A percentile compares a stretch with the other conserved stretches of the same genome.
Conservation (phyloP, 345 rosid species). For the Eutrema heterophyllum region DNA sequence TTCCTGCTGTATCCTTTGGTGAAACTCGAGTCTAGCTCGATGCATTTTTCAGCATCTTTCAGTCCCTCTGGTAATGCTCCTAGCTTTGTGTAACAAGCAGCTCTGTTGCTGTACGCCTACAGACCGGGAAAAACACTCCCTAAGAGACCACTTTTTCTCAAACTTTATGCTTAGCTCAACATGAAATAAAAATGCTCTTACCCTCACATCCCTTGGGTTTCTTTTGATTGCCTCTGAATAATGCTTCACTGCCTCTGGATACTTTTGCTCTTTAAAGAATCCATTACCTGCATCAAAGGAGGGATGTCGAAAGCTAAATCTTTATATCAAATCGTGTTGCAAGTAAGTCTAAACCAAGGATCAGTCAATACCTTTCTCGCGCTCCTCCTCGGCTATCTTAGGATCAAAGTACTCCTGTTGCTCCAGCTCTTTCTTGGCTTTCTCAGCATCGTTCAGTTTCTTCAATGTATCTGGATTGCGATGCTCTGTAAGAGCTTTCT, state of each 20-base stretch:
- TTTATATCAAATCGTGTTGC: not conserved
- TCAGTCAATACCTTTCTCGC: slow-evolving; percentile 72
- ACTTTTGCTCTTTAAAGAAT: slow-evolving; percentile 79
- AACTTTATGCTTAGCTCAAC: not conserved
- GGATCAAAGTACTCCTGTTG: slow-evolving; percentile 94
- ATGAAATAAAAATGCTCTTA: slow-evolving; percentile 10
- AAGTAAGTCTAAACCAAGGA: not conserved
- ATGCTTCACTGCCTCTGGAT: slow-evolving; percentile 91
- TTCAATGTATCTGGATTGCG: slow-evolving; percentile 95
- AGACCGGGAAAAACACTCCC: not conserved
- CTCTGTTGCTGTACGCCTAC: slow-evolving; percentile 90
- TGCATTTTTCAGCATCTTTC: slow-evolving; percentile 97
- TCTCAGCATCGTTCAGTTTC: slow-evolving; percentile 89
- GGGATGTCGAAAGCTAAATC: not conserved
- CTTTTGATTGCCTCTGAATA: slow-evolving; percentile 84
- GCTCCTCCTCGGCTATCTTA: slow-evolving; percentile 81
- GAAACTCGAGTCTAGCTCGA: slow-evolving; percentile 89
- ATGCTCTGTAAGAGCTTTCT: slow-evolving; percentile 98
- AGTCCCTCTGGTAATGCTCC: slow-evolving; percentile 92
- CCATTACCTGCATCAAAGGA: slow-evolving; percentile 56
- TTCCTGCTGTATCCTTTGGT: slow-evolving; percentile 88
- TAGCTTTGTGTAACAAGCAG: slow-evolving; percentile 93
- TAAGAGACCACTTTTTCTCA: not conserved
- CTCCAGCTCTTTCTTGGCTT: slow-evolving; percentile 85
- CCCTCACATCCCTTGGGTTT: slow-evolving; percentile 73